Evolutionary conservation across 2,329 filamentous ascomycete species (phyloP).

Genomic region (Teratosphaeria zuluensis): DNA sequence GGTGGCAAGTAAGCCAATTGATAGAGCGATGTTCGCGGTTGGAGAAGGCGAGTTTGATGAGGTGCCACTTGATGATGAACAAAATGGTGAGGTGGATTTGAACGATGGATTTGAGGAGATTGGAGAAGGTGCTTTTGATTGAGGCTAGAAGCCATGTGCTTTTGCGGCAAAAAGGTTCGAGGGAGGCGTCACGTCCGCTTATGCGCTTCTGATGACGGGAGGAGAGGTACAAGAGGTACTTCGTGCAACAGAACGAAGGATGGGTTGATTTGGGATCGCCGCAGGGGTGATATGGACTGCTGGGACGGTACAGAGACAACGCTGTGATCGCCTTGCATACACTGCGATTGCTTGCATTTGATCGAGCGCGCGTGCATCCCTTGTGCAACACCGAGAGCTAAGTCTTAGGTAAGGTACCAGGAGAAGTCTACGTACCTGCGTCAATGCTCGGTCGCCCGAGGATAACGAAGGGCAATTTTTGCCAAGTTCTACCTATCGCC

Average conservation of each 20-base stretch:
- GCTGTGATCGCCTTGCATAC: neutral
- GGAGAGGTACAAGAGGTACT: neutral
- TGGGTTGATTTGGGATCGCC: neutral
- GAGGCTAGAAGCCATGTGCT: neutral
- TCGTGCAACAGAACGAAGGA: neutral
- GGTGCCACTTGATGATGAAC: neutral
- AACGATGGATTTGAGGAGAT: neutral
- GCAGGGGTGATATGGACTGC: neutral
- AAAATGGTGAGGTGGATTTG: neutral
- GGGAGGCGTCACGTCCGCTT: neutral
- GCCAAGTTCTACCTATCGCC: too few relatives aligned
- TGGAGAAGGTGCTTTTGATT: neutral
- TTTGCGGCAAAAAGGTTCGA: neutral
- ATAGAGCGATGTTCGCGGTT: neutral
- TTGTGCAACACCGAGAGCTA: neutral
- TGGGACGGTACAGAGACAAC: neutral
- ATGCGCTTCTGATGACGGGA: neutral
- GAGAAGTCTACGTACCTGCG: too few relatives aligned
- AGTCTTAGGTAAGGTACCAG: too few relatives aligned
- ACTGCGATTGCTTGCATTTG: neutral
- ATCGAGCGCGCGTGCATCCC: neutral
- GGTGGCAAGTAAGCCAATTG: neutral
- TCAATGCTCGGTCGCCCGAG: too few relatives aligned
- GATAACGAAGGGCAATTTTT: too few relatives aligned
- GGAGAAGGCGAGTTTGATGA: neutral